A percentile compares a stretch with the other conserved stretches of the same genome.
These are phyloP conservation scores for Salvia sclarea DNA, from an alignment of 305 asterid genomes.

Conservation along the genomic window DNA sequence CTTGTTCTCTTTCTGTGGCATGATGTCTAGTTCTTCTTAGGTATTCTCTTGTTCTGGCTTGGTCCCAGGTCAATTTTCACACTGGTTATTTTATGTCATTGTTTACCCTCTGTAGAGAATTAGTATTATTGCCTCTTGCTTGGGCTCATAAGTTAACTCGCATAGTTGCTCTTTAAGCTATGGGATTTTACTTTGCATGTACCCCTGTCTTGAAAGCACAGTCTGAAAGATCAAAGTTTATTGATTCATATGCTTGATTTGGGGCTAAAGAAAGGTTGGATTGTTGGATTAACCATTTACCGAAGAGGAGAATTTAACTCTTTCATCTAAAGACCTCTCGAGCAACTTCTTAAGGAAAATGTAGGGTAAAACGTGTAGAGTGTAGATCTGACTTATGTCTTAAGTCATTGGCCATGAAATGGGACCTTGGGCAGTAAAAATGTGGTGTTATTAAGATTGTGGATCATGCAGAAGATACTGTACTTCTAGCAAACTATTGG, in stretches of 20 bases:
- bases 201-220: background rate
- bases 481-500: conserved; percentile 2
- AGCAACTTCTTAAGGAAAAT: conserved; percentile 2
- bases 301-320: background rate
- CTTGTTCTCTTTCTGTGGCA: too few species aligned
- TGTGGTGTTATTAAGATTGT: background rate
- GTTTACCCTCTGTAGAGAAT: background rate
- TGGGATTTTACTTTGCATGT: background rate
- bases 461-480: background rate
- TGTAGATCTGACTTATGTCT: background rate
- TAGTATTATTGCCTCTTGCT: conserved; percentile 8
- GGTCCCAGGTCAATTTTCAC: background rate
- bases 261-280: background rate
- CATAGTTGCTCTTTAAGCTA: background rate
- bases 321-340: background rate
- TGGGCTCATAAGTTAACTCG: conserved; percentile 6
- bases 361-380: background rate
- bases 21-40: background rate
- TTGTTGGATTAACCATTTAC: background rate
- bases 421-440: background rate
- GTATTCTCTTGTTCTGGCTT: background rate
- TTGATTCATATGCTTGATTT: background rate
- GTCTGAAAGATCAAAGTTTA: conserved; percentile 5
- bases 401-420: background rate
- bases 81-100: background rate